Conservation (phyloP, 441 rosid genomes). For the Gossypium trilobum region DNA sequence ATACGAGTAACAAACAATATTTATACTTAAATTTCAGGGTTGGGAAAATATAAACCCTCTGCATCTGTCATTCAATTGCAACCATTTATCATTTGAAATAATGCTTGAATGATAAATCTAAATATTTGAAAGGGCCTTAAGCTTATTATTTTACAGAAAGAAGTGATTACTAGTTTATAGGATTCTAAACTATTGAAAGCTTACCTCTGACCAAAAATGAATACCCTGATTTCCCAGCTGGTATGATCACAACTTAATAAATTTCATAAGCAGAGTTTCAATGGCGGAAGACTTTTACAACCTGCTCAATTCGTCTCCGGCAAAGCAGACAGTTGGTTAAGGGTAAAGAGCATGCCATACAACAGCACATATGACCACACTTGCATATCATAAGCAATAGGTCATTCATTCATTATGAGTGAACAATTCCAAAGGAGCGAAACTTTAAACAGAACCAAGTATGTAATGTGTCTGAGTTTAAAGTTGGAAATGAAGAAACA, state of each 20-base stretch:
- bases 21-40: not conserved
- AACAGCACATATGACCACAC: slow-evolving; percentile 98
- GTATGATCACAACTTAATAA: not conserved
- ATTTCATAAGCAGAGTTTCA: slow-evolving; percentile 22
- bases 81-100: not conserved
- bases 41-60: not conserved
- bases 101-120: not conserved
- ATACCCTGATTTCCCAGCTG: not conserved
- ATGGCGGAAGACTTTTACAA: slow-evolving; percentile 76
- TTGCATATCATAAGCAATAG: slow-evolving; percentile 34
- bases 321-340: slow-evolving; percentile 79
- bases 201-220: not conserved
- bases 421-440: not conserved
- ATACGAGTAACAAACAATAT: not conserved
- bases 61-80: not conserved
- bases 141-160: slow-evolving; percentile 11
- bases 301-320: slow-evolving; percentile 69
- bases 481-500: not conserved
- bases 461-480: not conserved
- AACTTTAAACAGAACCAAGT: not conserved
- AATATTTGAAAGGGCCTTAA: not conserved
- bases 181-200: not conserved
- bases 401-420: not conserved
- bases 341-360: slow-evolving; percentile 60
- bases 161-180: not conserved